Percentiles rank a stretch among this genome's conserved stretches.
Evolutionary conservation across 75 land plant genomes (phyloP).

Genomic region (Adiantum capillusveneris): DNA sequence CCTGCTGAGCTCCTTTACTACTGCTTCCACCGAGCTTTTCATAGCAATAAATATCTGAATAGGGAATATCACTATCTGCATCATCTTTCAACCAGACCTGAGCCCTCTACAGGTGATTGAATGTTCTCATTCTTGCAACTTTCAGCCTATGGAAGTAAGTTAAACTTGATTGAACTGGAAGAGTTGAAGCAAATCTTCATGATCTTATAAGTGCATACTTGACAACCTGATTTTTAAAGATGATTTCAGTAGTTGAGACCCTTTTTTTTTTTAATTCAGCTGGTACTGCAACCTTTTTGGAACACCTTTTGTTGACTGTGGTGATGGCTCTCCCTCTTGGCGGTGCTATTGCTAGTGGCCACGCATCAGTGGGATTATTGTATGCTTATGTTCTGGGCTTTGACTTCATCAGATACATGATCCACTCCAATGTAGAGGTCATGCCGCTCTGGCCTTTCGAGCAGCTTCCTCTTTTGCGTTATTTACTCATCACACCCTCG

Average conservation of each 20-base stretch:
- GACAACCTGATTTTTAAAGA: neutral
- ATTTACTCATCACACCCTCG: constrained; percentile 10
- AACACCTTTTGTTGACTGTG: constrained; percentile 15
- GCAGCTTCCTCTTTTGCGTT: constrained; percentile 15
- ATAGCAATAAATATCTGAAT: too few species aligned
- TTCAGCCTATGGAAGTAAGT: neutral
- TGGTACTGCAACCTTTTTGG: constrained; percentile 23
- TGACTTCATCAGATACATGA: constrained; percentile 18
- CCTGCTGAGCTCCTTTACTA: too few species aligned
- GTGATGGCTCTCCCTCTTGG: constrained; percentile 20
- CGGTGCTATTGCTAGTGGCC: constrained; percentile 15
- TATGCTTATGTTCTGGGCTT: constrained; percentile 25
- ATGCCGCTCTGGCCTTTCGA: constrained; percentile 19
- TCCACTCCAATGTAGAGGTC: constrained; percentile 32
- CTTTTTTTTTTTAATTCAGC: constrained; percentile 15
- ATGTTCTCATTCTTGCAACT: neutral
- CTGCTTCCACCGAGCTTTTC: too few species aligned
- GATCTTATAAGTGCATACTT: too few species aligned
- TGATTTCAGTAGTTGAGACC: neutral
- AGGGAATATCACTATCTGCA: constrained; percentile 22
- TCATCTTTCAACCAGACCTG: constrained; percentile 25
- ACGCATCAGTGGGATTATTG: constrained; percentile 17
- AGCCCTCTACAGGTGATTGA: constrained; percentile 31
- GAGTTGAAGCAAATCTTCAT: too few species aligned
- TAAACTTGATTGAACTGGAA: too few species aligned